These are phyloP conservation scores for Salmacisia buchloeana DNA, from an alignment of 1,284 basidiomycete species.

Conservation along the genomic window DNA sequence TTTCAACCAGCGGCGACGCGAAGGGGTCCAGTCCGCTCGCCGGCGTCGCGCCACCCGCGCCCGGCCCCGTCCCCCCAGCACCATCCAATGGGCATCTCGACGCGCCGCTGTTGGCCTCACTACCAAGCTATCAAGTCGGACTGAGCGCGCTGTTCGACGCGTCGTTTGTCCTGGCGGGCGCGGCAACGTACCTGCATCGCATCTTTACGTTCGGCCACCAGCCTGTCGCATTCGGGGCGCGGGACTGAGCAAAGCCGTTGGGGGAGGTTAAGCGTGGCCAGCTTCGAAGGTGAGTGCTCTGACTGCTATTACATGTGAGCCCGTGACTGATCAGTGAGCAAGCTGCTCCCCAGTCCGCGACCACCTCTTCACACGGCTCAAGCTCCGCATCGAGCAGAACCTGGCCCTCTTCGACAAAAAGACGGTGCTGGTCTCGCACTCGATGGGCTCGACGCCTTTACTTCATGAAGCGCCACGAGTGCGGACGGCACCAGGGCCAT, in stretches of 20 bases:
- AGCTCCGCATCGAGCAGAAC: constrained; percentile 76
- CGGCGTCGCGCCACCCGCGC: not conserved
- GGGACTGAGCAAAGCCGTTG: constrained; percentile 1
- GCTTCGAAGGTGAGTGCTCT: constrained; percentile 58
- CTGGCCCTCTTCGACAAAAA: constrained; percentile 69
- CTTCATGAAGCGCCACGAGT: constrained; percentile 81
- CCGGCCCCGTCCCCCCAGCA: too few relatives aligned
- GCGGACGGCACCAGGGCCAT: not conserved
- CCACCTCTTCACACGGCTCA: constrained; percentile 83
- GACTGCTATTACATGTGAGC: too few relatives aligned
- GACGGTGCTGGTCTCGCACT: constrained; percentile 77
- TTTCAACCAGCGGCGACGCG: not conserved
- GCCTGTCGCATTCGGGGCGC: not conserved
- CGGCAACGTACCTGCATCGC: constrained; percentile 9
- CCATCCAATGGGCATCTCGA: constrained; percentile 9
- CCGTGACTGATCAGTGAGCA: too few relatives aligned
- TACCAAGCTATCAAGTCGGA: constrained; percentile 52
- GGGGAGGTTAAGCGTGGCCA: constrained; percentile 78
- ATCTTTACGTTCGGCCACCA: not conserved
- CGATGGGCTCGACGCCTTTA: constrained; percentile 51
- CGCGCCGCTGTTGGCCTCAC: constrained; percentile 47
- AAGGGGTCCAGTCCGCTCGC: constrained; percentile 14
- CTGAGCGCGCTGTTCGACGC: constrained; percentile 51
- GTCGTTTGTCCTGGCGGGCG: constrained; percentile 50
- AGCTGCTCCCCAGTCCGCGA: constrained; percentile 62